Percentiles rank a stretch among this genome's conserved stretches.
Evolutionary conservation across 371 early-diverging fungal species (phyloP).

Genomic region (Mucor velutinosus): DNA sequence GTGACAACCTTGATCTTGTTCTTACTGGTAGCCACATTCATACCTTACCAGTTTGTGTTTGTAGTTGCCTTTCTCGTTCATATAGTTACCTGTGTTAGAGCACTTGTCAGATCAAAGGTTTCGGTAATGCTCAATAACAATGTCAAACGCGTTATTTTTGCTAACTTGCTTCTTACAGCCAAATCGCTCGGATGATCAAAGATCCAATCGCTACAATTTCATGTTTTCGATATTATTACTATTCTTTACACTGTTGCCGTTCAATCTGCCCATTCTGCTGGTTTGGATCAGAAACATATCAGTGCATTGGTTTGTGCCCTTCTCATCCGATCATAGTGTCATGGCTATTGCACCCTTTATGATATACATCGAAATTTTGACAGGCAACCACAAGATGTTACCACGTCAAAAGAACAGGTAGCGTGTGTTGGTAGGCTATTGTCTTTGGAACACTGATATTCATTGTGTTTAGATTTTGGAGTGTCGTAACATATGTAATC

Average conservation of each 20-base stretch:
- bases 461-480: constrained; percentile 26
- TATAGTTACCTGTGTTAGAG: constrained; percentile 64
- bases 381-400: constrained; percentile 44
- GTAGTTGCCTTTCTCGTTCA: constrained; percentile 77
- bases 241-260: constrained; percentile 62
- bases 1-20: constrained; percentile 61
- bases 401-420: constrained; percentile 52
- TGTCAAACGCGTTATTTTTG: background rate
- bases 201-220: constrained; percentile 60
- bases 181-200: constrained; percentile 19
- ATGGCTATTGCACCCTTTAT: constrained; percentile 62
- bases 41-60: constrained; percentile 86
- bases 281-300: constrained; percentile 68
- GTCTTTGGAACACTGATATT: background rate
- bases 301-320: constrained; percentile 65
- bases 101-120: constrained; percentile 43
- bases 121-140: constrained; percentile 32
- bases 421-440: background rate
- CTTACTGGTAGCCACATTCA: constrained; percentile 71
- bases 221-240: constrained; percentile 59
- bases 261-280: constrained; percentile 59
- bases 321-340: constrained; percentile 62
- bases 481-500: constrained; percentile 32
- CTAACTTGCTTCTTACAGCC: constrained; percentile 4
- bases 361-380: constrained; percentile 55